Conservation (phyloP, 352 stramenopile genomes). For the Globisporangium uncinulatum region DNA sequence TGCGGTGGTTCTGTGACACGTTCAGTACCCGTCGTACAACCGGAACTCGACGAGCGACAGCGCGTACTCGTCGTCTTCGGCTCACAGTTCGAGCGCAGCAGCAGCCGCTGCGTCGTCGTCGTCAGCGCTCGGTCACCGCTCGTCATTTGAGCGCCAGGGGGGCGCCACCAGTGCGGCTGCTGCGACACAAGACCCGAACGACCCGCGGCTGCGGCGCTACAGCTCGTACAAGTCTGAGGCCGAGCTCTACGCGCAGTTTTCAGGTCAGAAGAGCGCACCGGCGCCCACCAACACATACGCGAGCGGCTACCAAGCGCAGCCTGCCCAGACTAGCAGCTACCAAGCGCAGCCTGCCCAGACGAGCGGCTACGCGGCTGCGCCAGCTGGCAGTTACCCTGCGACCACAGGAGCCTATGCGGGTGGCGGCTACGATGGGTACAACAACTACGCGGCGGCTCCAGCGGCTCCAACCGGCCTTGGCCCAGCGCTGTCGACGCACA, state of each 20-base stretch:
- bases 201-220: constrained; percentile 68
- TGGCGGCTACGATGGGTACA: constrained; percentile 9
- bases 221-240: constrained; percentile 74
- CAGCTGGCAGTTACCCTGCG: constrained; percentile 1
- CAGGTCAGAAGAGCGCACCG: constrained; percentile 33
- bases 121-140: constrained; percentile 6
- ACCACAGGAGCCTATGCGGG: constrained; percentile 11
- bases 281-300: neutral
- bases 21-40: constrained; percentile 13
- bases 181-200: constrained; percentile 35
- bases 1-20: neutral
- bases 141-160: constrained; percentile 20
- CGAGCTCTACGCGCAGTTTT: constrained; percentile 79
- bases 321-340: neutral
- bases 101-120: constrained; percentile 12
- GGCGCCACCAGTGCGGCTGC: constrained; percentile 15
- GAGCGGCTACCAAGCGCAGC: neutral
- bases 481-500: constrained; percentile 31
- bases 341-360: neutral
- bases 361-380: constrained; percentile 7
- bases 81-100: constrained; percentile 12
- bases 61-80: constrained; percentile 3
- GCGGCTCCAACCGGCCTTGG: constrained; percentile 14
- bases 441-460: constrained; percentile 6
- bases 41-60: constrained; percentile 10